A percentile compares a stretch with the other conserved stretches of the same genome.
phyloP scores from a whole-genome alignment of 108 stramenopile genomes.

The Nitzschia palea region DNA sequence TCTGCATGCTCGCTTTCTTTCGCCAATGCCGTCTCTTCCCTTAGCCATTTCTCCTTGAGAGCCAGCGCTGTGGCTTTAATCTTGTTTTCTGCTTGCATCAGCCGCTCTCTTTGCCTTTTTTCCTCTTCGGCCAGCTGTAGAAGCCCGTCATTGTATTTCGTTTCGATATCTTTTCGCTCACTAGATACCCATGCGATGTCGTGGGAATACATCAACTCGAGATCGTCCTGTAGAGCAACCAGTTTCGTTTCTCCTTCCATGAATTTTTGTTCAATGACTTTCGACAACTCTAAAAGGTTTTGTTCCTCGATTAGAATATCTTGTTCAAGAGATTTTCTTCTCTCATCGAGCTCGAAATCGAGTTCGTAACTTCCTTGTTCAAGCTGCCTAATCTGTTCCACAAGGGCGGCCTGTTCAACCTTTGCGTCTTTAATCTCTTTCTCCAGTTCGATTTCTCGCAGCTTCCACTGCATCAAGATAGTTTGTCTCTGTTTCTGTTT shows the following conservation, averaged over 20 bases:
- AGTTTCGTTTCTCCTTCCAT: slow-evolving; percentile 2
- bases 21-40: slow-evolving; percentile 8
- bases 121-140: background rate
- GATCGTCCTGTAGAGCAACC: background rate
- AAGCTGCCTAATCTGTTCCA: background rate
- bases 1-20: background rate
- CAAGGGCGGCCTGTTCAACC: background rate
- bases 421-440: slow-evolving; percentile 19
- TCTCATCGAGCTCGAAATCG: slow-evolving; percentile 5
- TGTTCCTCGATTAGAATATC: background rate
- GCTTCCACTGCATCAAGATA: slow-evolving; percentile 20
- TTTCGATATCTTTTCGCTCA: slow-evolving; percentile 14
- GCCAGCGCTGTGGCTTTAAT: background rate
- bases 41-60: slow-evolving; percentile 9
- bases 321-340: background rate
- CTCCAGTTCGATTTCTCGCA: slow-evolving; percentile 31
- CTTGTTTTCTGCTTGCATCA: background rate
- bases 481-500: slow-evolving; percentile 21
- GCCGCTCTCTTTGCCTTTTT: background rate
- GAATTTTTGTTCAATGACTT: background rate
- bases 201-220: slow-evolving; percentile 9
- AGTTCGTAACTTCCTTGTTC: background rate
- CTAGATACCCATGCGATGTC: slow-evolving; percentile 14
- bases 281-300: background rate
- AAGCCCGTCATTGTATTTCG: background rate